Conservation (phyloP, 2,329 filamentous ascomycete species). For the Diatrype stigma region DNA sequence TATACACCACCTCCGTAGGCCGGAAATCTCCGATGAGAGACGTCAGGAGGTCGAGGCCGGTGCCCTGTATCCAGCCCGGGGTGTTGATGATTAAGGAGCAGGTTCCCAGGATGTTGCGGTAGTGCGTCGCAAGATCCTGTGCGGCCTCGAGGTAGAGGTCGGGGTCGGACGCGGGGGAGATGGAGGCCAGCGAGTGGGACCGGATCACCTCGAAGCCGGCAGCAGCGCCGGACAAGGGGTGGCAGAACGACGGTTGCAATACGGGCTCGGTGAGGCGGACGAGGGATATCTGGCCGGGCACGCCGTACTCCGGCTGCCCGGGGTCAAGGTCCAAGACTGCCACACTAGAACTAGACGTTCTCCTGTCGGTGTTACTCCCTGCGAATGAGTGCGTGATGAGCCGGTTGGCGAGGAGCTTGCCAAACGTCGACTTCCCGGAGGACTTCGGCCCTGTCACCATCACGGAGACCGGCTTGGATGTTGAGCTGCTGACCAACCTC, state of each 20-base stretch:
- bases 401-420: constrained; percentile 61
- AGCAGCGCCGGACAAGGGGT: constrained; percentile 34
- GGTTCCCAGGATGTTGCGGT: constrained; percentile 41
- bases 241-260: constrained; percentile 64
- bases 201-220: constrained; percentile 43
- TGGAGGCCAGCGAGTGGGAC: constrained; percentile 63
- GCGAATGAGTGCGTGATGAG: constrained; percentile 48
- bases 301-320: constrained; percentile 70
- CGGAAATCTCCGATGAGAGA: constrained; percentile 50
- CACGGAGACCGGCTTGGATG: constrained; percentile 35
- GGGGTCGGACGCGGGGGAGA: constrained; percentile 62
- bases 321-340: constrained; percentile 73
- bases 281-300: constrained; percentile 67
- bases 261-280: constrained; percentile 57
- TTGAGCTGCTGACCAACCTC: constrained; percentile 35
- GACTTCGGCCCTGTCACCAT: constrained; percentile 68
- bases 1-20: constrained; percentile 62
- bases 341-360: constrained; percentile 30
- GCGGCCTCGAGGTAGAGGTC: constrained; percentile 63
- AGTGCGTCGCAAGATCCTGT: constrained; percentile 57
- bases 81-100: constrained; percentile 68
- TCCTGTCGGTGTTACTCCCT: constrained; percentile 18
- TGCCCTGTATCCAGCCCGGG: constrained; percentile 68
- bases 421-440: constrained; percentile 73
- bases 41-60: constrained; percentile 61